Evolutionary conservation across 2,329 filamentous ascomycete genomes (phyloP).

Genomic region (Cercospora sojina): DNA sequence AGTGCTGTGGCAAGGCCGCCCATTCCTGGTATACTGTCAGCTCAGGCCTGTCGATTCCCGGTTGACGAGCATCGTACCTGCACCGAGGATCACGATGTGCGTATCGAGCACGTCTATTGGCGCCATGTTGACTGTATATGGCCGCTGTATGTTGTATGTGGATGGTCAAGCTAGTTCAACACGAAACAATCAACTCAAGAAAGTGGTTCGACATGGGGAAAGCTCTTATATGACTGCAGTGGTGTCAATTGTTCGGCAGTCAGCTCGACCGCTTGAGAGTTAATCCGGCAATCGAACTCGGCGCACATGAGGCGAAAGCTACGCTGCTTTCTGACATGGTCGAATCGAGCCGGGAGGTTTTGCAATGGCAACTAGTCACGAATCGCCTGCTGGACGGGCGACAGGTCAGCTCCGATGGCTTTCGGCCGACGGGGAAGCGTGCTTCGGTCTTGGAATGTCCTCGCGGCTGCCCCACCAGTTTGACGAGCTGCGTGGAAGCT

Average conservation of each 20-base stretch:
- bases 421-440: conserved; percentile 6
- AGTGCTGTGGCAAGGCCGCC: conserved; percentile 71
- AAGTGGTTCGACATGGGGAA: background rate
- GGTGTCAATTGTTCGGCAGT: conserved; percentile 6
- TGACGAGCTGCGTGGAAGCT: background rate
- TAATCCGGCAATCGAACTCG: conserved; percentile 19
- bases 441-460: background rate
- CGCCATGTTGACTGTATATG: conserved; percentile 29
- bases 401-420: background rate
- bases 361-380: conserved; percentile 20
- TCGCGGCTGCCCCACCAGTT: background rate
- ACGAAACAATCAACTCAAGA: background rate
- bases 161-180: background rate
- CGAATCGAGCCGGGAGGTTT: conserved; percentile 3
- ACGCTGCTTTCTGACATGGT: conserved; percentile 13
- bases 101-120: conserved; percentile 36
- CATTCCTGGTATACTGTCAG: conserved; percentile 59
- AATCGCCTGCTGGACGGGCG: conserved; percentile 5
- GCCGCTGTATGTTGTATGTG: background rate
- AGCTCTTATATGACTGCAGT: conserved; percentile 6
- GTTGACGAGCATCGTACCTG: conserved; percentile 28
- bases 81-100: conserved; percentile 39
- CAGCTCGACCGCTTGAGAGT: conserved; percentile 10
- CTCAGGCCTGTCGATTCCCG: background rate
- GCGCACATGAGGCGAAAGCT: conserved; percentile 14